Conservation (phyloP, 192 early-diverging fungal species). For the Funneliformis geosporum region DNA sequence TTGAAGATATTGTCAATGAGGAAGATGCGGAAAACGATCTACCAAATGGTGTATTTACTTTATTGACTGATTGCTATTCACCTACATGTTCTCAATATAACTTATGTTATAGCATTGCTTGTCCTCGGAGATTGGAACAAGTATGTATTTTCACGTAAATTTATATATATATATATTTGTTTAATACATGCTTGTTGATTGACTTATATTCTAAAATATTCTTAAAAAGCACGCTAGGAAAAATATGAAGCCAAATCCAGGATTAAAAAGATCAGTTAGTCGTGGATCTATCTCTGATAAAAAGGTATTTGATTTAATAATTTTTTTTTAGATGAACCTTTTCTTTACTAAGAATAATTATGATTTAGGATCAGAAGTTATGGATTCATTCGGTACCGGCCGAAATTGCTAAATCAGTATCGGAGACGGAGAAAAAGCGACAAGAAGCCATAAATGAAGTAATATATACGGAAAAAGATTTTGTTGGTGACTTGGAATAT, state of each 20-base stretch:
- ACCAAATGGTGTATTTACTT: constrained; percentile 86
- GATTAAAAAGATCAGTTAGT: constrained; percentile 32
- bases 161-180: no score
- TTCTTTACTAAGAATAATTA: not conserved
- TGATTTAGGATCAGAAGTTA: constrained; percentile 63
- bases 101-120: constrained; percentile 87
- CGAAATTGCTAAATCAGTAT: constrained; percentile 68
- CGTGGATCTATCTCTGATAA: constrained; percentile 45
- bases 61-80: constrained; percentile 92
- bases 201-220: not conserved
- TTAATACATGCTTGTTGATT: not conserved
- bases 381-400: constrained; percentile 86
- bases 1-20: constrained; percentile 25
- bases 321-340: not conserved
- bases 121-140: constrained; percentile 79
- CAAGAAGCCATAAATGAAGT: constrained; percentile 95
- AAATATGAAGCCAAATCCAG: constrained; percentile 41
- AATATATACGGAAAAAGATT: constrained; percentile 89
- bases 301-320: constrained; percentile 32
- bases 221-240: constrained; percentile 38
- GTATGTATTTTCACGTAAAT: constrained; percentile 31
- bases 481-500: constrained; percentile 83
- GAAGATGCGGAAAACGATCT: constrained; percentile 43
- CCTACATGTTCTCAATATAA: constrained; percentile 81
- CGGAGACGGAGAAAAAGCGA: constrained; percentile 76